Base-by-base conservation (phyloP, 2,329 filamentous ascomycete species). In the Blastomyces percursus region DNA sequence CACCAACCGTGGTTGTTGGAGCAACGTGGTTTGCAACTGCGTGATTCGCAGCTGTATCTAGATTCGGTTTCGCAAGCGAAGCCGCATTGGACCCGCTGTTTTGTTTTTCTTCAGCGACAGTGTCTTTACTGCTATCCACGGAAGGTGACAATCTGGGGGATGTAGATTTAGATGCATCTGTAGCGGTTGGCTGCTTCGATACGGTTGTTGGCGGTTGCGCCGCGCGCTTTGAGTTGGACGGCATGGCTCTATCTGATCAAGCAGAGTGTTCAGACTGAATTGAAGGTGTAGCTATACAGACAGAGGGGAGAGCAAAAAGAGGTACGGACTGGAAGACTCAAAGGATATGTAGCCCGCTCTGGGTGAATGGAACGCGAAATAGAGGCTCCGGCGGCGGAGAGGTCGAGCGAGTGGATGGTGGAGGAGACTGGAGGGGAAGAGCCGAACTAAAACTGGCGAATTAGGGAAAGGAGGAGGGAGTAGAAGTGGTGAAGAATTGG, bases 41-140 rank as follows among this genome's bases (percentile, higher is more conserved):
- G 21, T 60, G 30, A 35, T 63, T 38, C 40, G 50, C 16, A 59
- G 61, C 32, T 40, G 46, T 40, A 50, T 62, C 54, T 55, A 8
- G 24, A 24, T 63, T 48, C 51, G 64, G 65, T 61, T 67, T 68
- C 46, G 65, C 65, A 46, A 64, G 66, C 6, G 69, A 69, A 61
- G 69, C 66, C 52, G 65, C 68, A 48, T 65, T 69, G 64, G 73
- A 72, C 63, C 73, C 73, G 64, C 40, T 60, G 59, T 24, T 35
- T 7, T 44, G 51, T 35, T 35, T 58, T n/a, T 61, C 38, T 16
- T 50, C 55, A 46, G 4, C n/a, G 32, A 40, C 21, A 59, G 57
- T 16, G 40, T 46, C 38, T 32, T 44, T 38, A 55, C 54, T 56
- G 42, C 51, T 64, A 58, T 60, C 59, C 40, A 44, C 59, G 24